Conservation (phyloP, 805 yeast species). For the Metschnikowia anglica region DNA sequence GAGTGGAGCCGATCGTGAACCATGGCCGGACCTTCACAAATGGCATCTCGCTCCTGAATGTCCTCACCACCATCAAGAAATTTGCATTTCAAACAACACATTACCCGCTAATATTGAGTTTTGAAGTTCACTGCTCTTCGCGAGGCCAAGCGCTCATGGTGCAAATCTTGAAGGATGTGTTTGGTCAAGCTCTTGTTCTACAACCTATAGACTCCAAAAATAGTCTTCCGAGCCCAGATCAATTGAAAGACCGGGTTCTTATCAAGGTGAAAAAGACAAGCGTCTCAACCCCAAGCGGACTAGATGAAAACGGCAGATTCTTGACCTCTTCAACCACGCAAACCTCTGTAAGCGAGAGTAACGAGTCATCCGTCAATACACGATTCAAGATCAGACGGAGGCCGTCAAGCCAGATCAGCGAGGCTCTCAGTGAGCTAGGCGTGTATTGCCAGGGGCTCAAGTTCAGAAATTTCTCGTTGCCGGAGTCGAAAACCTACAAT, state of each 20-base stretch:
- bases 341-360: slow-evolving; percentile 44
- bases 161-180: slow-evolving; percentile 48
- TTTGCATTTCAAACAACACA: slow-evolving; percentile 89
- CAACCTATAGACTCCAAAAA: slow-evolving; percentile 34
- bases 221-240: slow-evolving; percentile 63
- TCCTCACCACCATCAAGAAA: slow-evolving; percentile 69
- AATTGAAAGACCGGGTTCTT: slow-evolving; percentile 67
- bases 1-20: slow-evolving; percentile 75
- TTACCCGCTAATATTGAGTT: slow-evolving; percentile 78
- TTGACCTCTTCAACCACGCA: slow-evolving; percentile 37
- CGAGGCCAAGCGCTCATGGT: slow-evolving; percentile 66
- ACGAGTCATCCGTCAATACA: slow-evolving; percentile 15
- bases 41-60: slow-evolving; percentile 66
- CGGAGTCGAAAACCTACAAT: slow-evolving; percentile 75
- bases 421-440: slow-evolving; percentile 59
- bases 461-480: slow-evolving; percentile 78
- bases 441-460: slow-evolving; percentile 73
- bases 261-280: slow-evolving; percentile 71
- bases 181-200: slow-evolving; percentile 58
- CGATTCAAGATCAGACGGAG: slow-evolving; percentile 27
- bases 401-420: slow-evolving; percentile 27
- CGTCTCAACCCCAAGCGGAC: slow-evolving; percentile 5
- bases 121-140: slow-evolving; percentile 76
- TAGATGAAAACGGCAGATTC: slow-evolving; percentile 24
- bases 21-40: slow-evolving; percentile 87